phyloP scores from a whole-genome alignment of 2,329 filamentous ascomycete species.

The Lecanosticta acicola region DNA sequence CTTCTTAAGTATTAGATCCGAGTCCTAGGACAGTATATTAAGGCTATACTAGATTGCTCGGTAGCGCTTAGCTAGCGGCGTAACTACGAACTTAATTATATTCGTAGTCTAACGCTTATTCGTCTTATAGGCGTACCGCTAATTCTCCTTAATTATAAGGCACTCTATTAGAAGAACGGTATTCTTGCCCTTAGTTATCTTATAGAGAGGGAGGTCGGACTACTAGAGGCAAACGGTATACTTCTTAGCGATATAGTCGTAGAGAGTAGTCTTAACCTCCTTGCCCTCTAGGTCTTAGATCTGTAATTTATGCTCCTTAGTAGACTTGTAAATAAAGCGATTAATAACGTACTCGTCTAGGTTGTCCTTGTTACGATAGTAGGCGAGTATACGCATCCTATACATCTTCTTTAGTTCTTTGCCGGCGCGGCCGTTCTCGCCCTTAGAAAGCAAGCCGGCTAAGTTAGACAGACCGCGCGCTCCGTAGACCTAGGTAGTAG shows the following conservation, averaged over 20 bases:
- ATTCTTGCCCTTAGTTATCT: conserved; percentile 49
- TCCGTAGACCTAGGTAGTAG: conserved; percentile 31
- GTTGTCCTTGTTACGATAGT: conserved; percentile 32
- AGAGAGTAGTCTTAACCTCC: conserved; percentile 48
- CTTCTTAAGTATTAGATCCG: conserved; percentile 63
- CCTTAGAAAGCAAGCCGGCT: conserved; percentile 12
- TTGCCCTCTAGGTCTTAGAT: conserved; percentile 35
- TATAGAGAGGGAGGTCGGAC: conserved; percentile 50
- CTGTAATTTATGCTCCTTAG: conserved; percentile 41
- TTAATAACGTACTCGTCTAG: conserved; percentile 48
- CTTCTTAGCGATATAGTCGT: conserved; percentile 49
- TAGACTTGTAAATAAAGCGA: conserved; percentile 41
- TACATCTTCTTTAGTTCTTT: conserved; percentile 39
- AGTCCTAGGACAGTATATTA: conserved; percentile 57
- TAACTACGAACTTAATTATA: conserved; percentile 95
- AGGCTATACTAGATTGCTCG: conserved; percentile 64
- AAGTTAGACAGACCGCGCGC: conserved; percentile 28
- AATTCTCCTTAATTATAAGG: conserved; percentile 48
- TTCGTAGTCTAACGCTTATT: conserved; percentile 60
- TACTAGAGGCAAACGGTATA: conserved; percentile 47
- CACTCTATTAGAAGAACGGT: conserved; percentile 54
- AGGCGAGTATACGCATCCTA: conserved; percentile 38
- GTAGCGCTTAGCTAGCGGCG: conserved; percentile 64
- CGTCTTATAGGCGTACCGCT: conserved; percentile 55
- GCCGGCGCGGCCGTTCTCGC: conserved; percentile 15